Base-by-base conservation (phyloP, 129 eudicot genomes). In the Flaveria trinervia region DNA sequence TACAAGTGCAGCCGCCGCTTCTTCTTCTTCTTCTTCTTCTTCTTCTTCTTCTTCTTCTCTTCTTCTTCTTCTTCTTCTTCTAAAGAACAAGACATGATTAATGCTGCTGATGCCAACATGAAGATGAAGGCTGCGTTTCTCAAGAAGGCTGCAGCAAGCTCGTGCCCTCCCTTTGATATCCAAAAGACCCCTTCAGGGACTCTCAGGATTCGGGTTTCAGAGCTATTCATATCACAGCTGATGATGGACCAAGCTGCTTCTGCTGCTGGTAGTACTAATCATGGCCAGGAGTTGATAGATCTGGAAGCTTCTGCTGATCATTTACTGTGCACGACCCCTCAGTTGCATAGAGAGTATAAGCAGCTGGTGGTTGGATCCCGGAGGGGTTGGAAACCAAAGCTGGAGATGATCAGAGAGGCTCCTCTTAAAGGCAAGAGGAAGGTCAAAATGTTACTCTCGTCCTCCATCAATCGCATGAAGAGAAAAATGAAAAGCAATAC, bases 331-430 rank as follows among this genome's bases (percentile, higher is more conserved):
- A 89, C 90, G 0, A 86, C 93, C 0, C 86, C 86, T 4, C 85
- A 84, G 84, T 33, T 89, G 88, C 80, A 84, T 65, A 84, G 72
- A 74, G 90, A 86, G 17, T 89, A 89, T 61, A 81, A 73, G 50
- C 87, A 79, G 75, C 81, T 89, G 23, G 93, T 86, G 33, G 78
- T 80, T 44, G 77, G 81, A 4, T 83, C 84, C 15, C 45, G 82
- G 22, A 74, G 84, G 65, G 75, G 66, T 0, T 89, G 90, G 93
- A 89, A 89, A 71, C 93, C 93, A 1, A 86, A 89, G 87, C 90
- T 89, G 13, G 90, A 86, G 72, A 89, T 81, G 73, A 88, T 88
- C 76, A 66, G 60, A 52, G 89, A 85, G 80, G 75, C 65, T 48
- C 68, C 73, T 12, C 73, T 46, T 9, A 54, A 52, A 65, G 79